These are phyloP conservation scores for Cordyceps javanica DNA, from an alignment of 2,329 filamentous ascomycete species.

Conservation along the genomic window DNA sequence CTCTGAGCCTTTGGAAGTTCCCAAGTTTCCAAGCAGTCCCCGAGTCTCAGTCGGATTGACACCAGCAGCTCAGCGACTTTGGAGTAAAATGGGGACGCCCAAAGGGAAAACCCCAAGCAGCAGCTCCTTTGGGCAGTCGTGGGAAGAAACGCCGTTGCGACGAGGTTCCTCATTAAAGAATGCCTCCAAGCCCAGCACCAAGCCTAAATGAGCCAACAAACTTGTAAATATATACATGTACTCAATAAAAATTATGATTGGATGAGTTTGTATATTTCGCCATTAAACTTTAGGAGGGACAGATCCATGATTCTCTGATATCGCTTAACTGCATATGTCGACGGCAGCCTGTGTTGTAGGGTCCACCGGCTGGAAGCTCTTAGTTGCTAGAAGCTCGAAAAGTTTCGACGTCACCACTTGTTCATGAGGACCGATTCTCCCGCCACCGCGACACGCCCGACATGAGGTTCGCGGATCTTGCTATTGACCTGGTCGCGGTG, in stretches of 20 bases:
- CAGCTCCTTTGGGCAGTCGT: conserved; percentile 28
- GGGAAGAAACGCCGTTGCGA: conserved; percentile 28
- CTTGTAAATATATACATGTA: neutral
- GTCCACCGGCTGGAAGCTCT: neutral
- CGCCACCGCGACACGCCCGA: conserved; percentile 19
- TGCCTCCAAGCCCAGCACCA: conserved; percentile 20
- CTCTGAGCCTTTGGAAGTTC: conserved; percentile 54
- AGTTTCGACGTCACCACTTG: neutral
- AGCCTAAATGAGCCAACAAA: neutral
- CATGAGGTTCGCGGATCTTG: conserved; percentile 59
- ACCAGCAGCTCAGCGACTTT: conserved; percentile 65
- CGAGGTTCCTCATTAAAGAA: conserved; percentile 33
- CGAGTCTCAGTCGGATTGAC: conserved; percentile 55
- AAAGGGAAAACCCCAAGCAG: conserved; percentile 26
- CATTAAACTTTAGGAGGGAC: no score
- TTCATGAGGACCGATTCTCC: conserved; percentile 15
- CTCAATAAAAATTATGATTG: neutral
- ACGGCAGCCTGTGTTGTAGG: neutral
- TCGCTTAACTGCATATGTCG: conserved; percentile 10
- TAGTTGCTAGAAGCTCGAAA: neutral
- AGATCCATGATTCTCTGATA: no score
- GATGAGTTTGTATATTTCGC: neutral
- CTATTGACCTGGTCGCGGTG: conserved; percentile 64
- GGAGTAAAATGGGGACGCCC: conserved; percentile 53
- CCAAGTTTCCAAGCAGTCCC: conserved; percentile 63